Base-by-base conservation (phyloP, 108 stramenopile genomes). In the Cyclotella atomus region DNA sequence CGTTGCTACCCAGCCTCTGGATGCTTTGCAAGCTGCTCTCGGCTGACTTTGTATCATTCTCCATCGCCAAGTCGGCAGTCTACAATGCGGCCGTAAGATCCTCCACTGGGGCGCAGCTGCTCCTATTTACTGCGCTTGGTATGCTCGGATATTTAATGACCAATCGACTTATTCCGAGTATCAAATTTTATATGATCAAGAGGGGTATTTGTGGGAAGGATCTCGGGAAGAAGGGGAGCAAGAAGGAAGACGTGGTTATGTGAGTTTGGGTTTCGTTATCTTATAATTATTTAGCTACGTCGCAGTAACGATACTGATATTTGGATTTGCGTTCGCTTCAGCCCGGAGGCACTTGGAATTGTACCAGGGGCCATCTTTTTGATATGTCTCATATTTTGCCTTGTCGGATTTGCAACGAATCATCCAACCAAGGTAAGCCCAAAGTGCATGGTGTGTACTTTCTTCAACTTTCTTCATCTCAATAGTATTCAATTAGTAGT, bases 281-380 rank as follows among this genome's bases (percentile, higher is more conserved):
- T 41, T 41, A 12, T 9, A 41, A 41, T 41, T 12, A 41, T 41
- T n/a, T n/a, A n/a, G n/a, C n/a, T n/a, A n/a, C n/a, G n/a, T n/a
- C n/a, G 38, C 38, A 9, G 9, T 41, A 41, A 41, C 9, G 9
- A 9, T 41, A 9, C 7, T 41, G 38, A 9, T 41, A 41, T 41
- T 12, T 41, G 38, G 9, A 9, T 12, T 41, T 12, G 38, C 12
- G 12, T 12, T 30, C 21, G 24, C 10, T 15, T 30, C 76, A 92
- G 88, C 24, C 97, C 98, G 0, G 98, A 99, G 85, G 94, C 96
- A 49, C 77, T 97, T 20, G 98, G 98, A 28, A 91, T 99, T 46
- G 96, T 94, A 30, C 83, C 96, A 5, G 97, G 97, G 16, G 90
- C 96, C 2, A 82, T 95, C 33, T 99, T 95, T 70, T 64, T 98